phyloP scores from a whole-genome alignment of 345 rosid genomes.

The Populus tremula region DNA sequence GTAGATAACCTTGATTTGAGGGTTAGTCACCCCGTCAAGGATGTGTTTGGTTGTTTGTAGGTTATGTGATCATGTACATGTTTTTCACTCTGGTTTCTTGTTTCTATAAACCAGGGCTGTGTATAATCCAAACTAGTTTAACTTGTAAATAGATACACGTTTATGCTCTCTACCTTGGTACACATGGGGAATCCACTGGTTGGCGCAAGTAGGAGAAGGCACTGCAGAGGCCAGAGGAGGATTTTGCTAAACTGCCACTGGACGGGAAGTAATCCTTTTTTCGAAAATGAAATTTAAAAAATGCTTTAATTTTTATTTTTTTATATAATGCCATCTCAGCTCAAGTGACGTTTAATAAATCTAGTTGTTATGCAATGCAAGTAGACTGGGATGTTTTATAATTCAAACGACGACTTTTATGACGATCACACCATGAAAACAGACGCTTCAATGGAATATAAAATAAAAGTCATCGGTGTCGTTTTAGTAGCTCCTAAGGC shows the following conservation, averaged over 20 bases:
- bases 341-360: no score
- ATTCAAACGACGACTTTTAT: no score
- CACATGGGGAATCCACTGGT: neutral
- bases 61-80: conserved; percentile 13
- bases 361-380: no score
- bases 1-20: conserved; percentile 18
- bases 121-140: conserved; percentile 23
- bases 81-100: neutral
- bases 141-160: conserved; percentile 18
- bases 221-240: no score
- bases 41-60: conserved; percentile 31
- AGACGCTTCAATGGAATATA: neutral
- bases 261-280: neutral
- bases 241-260: neutral
- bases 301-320: no score
- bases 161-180: neutral
- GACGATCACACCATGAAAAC: neutral
- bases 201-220: neutral
- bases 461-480: neutral
- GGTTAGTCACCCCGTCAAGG: conserved; percentile 21
- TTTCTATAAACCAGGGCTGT: conserved; percentile 34
- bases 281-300: no score
- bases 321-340: no score
- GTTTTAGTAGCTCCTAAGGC: neutral
- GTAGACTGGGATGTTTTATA: no score